Evolutionary conservation across 331 rosid genomes (phyloP), one percentile per base, ranked within the genome.

Genomic region (Erythrophleum ivorense): DNA sequence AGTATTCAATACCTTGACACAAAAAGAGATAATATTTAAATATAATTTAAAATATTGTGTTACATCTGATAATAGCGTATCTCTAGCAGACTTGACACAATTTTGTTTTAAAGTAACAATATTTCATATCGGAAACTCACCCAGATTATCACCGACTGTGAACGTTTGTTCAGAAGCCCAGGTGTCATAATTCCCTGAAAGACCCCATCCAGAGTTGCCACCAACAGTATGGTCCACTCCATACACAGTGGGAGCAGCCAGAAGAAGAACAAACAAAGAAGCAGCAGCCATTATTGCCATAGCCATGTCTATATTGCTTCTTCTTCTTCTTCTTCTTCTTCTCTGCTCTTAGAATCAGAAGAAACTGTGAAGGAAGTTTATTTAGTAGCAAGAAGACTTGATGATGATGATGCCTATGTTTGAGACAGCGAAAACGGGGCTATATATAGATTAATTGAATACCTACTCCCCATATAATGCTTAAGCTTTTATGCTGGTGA

Each of bases 161-260:
- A 89, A 85, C 12, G 64, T 81, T 66, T 83, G 12, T 19, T 50
- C 48, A 34, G 90, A 12, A 66, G 79, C 70, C 90, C 90, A 89
- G 52, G 73, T 2, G 11, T 0, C 0, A 55, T 89, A 89, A 50
- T 79, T 16, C 4, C 9, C 40, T 36, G 5, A 1, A 6, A 19
- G 4, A 1, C 0, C 2, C 92, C 92, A 89, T 2, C 90, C 90
- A 1, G 53, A 0, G 52, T 0, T 11, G 50, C 15, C 90, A 18
- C 90, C 92, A 3, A 89, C 90, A 9, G 6, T 58, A 81, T 78
- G 65, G 19, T 81, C 72, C 2, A 40, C 83, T 59, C 86, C 92
- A 64, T 65, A 81, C 16, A 76, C 92, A 8, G 52, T 62, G 3
- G 88, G 88, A 18, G 76, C 46, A 16, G 79, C 88, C 62, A 87